Evolutionary conservation across 768 basidiomycete species (phyloP).

Genomic region (Sistotremastrum niveocremeum): DNA sequence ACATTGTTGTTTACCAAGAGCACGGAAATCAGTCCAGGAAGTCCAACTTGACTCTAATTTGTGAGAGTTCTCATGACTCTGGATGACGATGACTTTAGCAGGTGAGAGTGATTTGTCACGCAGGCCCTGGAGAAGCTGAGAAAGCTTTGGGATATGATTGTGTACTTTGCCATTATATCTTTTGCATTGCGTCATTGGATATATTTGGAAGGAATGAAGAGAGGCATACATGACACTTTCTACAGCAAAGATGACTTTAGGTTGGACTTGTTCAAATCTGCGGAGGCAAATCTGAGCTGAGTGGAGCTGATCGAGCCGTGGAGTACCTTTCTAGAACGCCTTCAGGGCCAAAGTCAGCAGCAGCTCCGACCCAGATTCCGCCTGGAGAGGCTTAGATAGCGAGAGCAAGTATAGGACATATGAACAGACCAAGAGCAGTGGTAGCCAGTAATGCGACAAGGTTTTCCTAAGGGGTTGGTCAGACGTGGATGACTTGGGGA

Average conservation of each 20-base stretch:
- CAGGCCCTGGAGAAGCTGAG: constrained; percentile 41
- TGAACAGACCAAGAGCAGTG: constrained; percentile 37
- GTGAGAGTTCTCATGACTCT: constrained; percentile 19
- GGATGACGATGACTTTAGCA: constrained; percentile 46
- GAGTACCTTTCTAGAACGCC: constrained; percentile 60
- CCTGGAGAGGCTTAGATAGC: constrained; percentile 14
- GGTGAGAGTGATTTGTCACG: constrained; percentile 20
- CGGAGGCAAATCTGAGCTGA: background rate
- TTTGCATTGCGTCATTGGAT: constrained; percentile 1
- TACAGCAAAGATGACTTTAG: constrained; percentile 57
- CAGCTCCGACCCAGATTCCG: constrained; percentile 74
- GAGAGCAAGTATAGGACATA: background rate
- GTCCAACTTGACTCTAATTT: constrained; percentile 37
- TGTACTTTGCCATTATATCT: constrained; percentile 66
- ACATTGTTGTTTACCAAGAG: constrained; percentile 28
- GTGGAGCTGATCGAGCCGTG: background rate
- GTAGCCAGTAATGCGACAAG: constrained; percentile 55
- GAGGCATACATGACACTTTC: constrained; percentile 51
- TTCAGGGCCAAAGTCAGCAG: constrained; percentile 69
- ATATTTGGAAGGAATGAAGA: background rate
- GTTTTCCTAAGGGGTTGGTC: constrained; percentile 36
- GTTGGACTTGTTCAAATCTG: constrained; percentile 69
- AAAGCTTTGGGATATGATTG: constrained; percentile 49
- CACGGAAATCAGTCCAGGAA: constrained; percentile 40
- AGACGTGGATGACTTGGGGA: constrained; percentile 2